A percentile compares a stretch with the other conserved stretches of the same genome.
Evolutionary conservation across 2,329 filamentous ascomycete species (phyloP).

Genomic region (Xylariaceae sp.): DNA sequence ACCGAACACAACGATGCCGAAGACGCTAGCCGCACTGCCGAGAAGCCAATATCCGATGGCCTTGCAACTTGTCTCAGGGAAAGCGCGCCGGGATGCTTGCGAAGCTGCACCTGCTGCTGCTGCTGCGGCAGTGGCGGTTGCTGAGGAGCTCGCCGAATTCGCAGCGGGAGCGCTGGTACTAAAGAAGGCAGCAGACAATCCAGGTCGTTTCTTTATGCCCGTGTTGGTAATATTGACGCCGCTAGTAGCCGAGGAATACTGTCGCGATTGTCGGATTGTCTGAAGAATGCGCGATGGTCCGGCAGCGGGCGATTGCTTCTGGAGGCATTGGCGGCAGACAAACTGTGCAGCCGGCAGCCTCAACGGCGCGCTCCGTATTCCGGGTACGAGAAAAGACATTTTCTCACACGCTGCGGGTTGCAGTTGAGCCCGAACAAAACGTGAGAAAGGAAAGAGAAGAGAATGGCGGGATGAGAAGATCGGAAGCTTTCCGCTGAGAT

Average conservation of each 20-base stretch:
- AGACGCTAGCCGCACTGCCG: slow-evolving; percentile 86
- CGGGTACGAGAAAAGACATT: slow-evolving; percentile 42
- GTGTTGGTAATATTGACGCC: slow-evolving; percentile 16
- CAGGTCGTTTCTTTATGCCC: slow-evolving; percentile 2
- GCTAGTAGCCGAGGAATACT: slow-evolving; percentile 35
- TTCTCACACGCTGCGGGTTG: slow-evolving; percentile 6
- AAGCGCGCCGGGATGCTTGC: slow-evolving; percentile 36
- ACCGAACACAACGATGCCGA: slow-evolving; percentile 94
- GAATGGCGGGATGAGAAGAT: too few relatives aligned
- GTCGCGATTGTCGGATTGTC: slow-evolving; percentile 19
- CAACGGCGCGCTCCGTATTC: slow-evolving; percentile 39
- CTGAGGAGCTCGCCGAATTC: too few relatives aligned
- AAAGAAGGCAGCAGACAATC: slow-evolving; percentile 15
- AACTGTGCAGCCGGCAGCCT: slow-evolving; percentile 39
- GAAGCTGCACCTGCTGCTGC: slow-evolving; percentile 12
- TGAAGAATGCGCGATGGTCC: slow-evolving; percentile 40
- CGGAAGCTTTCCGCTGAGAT: background rate
- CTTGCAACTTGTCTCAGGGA: slow-evolving; percentile 65
- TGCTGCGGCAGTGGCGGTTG: background rate
- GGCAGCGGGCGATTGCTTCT: slow-evolving; percentile 24
- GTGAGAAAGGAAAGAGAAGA: background rate
- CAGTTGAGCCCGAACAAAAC: background rate
- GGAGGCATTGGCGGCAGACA: slow-evolving; percentile 48
- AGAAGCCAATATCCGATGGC: slow-evolving; percentile 88
- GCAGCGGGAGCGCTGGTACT: slow-evolving; percentile 14